Base-by-base conservation (phyloP, 371 early-diverging fungal genomes). In the Rhizomucor miehei region DNA sequence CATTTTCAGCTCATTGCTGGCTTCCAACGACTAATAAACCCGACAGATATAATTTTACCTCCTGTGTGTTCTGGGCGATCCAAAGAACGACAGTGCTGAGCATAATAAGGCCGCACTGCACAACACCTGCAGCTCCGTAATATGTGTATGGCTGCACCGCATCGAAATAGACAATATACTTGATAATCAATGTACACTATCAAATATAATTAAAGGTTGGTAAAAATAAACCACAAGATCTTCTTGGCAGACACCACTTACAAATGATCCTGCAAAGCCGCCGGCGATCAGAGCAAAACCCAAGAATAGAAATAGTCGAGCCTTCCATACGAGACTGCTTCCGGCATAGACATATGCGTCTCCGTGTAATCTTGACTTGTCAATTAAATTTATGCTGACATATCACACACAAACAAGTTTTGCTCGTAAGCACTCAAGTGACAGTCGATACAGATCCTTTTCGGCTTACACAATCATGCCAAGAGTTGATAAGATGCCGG, bases 271-370 rank as follows among this genome's bases (percentile, higher is more conserved):
- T 37, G 88, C 89, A 48, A 91, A 70, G 20, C 89, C 82, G 37
- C 89, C 88, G 2, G 89, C 85, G 56, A 90, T 88, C 63, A 89
- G 79, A 6, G 90, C 80, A 61, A 90, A 87, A 8, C 92, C 92
- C 21, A 88, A 66, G 70, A 91, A 91, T 20, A 90, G 78, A 51
- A 84, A 85, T 4, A 84, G 65, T 21, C 89, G 73, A 6, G 90
- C 90, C 64, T 82, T 85, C 79, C 80, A 82, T 2, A 82, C 81
- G 12, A 87, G 62, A 41, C 83, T 69, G 35, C 51, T 51, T 2
- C 75, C 77, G 39, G 62, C 55, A 62, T 66, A 71, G 48, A 57
- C 58, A 52, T 70, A 77, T 37, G 78, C 81, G 37, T 83, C 82
- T 2, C 75, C 79, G 48, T 73, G 79, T 25, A 89, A 66, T 40